A percentile compares a stretch with the other conserved stretches of the same genome.
Evolutionary conservation across 73 alveolate species (phyloP).

Genomic region (Tetrahymena thermophila): DNA sequence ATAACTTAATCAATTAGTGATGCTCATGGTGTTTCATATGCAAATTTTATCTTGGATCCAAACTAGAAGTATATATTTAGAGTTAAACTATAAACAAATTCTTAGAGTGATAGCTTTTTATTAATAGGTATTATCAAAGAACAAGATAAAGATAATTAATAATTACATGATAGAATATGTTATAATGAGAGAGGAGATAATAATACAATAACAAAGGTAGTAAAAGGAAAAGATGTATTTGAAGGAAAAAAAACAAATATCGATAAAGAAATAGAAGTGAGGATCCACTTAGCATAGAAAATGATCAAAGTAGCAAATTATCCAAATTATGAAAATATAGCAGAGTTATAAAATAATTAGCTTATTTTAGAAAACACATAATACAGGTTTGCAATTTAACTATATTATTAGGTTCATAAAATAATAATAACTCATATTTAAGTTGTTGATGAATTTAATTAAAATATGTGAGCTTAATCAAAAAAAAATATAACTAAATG

Average conservation of each 20-base stretch:
- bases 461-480: background rate
- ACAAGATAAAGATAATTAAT: background rate
- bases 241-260: background rate
- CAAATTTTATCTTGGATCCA: background rate
- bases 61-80: background rate
- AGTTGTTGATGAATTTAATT: background rate
- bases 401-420: background rate
- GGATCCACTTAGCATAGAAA: background rate
- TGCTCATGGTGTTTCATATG: background rate
- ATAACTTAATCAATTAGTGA: background rate
- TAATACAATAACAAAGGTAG: background rate
- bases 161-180: background rate
- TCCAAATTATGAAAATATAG: background rate
- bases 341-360: background rate
- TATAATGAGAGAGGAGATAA: background rate
- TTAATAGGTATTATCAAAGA: background rate
- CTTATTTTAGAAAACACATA: background rate
- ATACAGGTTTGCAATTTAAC: background rate
- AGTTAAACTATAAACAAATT: background rate
- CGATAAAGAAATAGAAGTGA: background rate
- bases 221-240: background rate
- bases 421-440: background rate
- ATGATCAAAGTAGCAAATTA: background rate
- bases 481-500: too few relatives aligned
- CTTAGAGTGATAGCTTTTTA: background rate